These are phyloP conservation scores for Phaffia rhodozyma DNA, from an alignment of 1,284 basidiomycete species.

Conservation along the genomic window DNA sequence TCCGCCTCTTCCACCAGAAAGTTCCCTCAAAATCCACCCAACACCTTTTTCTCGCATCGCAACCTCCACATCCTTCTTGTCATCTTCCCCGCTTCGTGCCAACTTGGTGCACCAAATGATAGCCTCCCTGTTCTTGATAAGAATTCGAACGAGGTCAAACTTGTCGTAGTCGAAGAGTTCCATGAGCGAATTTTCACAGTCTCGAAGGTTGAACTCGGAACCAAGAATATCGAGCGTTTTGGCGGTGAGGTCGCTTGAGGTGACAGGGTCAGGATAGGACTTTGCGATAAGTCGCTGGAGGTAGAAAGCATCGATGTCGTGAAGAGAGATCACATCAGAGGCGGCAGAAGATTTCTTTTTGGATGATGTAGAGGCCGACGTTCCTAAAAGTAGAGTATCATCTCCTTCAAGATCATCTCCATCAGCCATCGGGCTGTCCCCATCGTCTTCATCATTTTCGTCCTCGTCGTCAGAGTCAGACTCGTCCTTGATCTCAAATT, in stretches of 20 bases:
- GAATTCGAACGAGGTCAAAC: constrained; percentile 79
- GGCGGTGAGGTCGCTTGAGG: constrained; percentile 81
- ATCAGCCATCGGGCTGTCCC: constrained; percentile 44
- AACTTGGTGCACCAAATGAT: constrained; percentile 98
- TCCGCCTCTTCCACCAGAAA: constrained; percentile 55
- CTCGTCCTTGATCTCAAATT: constrained; percentile 50
- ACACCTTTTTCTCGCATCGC: constrained; percentile 96
- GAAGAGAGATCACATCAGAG: constrained; percentile 68
- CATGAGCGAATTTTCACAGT: constrained; percentile 95
- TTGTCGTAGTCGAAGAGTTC: constrained; percentile 89
- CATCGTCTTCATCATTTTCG: constrained; percentile 44
- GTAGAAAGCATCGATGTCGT: constrained; percentile 95
- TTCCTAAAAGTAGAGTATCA: constrained; percentile 50
- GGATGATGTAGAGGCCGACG: constrained; percentile 40
- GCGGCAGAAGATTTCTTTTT: constrained; percentile 27
- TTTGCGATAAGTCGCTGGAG: constrained; percentile 86
- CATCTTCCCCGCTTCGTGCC: constrained; percentile 77
- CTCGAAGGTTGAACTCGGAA: constrained; percentile 78
- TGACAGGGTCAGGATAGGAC: constrained; percentile 86
- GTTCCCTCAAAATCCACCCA: constrained; percentile 85
- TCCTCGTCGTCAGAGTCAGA: constrained; percentile 67
- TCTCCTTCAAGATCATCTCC: constrained; percentile 62
- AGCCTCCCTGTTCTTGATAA: constrained; percentile 91
- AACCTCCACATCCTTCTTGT: constrained; percentile 87
- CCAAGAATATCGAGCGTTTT: constrained; percentile 70